Evolutionary conservation across 257 asterid species (phyloP).

Genomic region (Misopates orontium): DNA sequence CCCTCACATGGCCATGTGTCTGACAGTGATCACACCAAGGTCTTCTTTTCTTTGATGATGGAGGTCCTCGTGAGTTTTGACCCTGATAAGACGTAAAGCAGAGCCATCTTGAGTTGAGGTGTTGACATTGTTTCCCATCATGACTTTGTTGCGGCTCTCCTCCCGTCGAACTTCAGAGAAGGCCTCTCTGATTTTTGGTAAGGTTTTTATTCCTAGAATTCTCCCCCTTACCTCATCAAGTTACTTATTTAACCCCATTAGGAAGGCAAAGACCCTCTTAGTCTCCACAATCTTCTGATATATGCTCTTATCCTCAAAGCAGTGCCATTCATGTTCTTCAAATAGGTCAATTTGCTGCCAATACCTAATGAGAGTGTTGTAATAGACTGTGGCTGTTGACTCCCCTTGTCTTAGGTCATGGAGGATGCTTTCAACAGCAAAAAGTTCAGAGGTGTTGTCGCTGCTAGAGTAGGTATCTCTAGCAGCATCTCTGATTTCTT

Average conservation of each 20-base stretch:
- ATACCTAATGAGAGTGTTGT: not conserved
- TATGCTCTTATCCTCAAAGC: not conserved
- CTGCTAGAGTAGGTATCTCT: not conserved
- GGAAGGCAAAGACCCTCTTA: not conserved
- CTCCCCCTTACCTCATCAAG: slow-evolving; percentile 1
- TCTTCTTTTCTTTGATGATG: not conserved
- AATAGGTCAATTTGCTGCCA: slow-evolving; percentile 8
- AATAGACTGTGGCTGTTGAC: not conserved
- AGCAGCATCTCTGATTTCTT: slow-evolving; percentile 8
- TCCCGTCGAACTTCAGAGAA: not conserved
- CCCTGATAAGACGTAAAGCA: not conserved
- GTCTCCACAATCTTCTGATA: not conserved
- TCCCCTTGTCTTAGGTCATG: not conserved
- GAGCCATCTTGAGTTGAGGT: not conserved
- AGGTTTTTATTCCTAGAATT: not conserved
- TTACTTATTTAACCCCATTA: not conserved
- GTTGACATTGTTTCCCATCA: too few relatives aligned
- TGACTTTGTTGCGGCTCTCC: not conserved
- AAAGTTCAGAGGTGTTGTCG: not conserved
- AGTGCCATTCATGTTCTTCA: not conserved
- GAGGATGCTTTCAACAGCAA: not conserved
- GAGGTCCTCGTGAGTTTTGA: not conserved
- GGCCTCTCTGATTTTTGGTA: not conserved
- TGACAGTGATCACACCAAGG: slow-evolving; percentile 16
- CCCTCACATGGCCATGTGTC: not conserved